Percentiles rank a stretch among this genome's conserved stretches.
Conservation (phyloP, 176 grass and related monocot species). For the Zea mays region DNA sequence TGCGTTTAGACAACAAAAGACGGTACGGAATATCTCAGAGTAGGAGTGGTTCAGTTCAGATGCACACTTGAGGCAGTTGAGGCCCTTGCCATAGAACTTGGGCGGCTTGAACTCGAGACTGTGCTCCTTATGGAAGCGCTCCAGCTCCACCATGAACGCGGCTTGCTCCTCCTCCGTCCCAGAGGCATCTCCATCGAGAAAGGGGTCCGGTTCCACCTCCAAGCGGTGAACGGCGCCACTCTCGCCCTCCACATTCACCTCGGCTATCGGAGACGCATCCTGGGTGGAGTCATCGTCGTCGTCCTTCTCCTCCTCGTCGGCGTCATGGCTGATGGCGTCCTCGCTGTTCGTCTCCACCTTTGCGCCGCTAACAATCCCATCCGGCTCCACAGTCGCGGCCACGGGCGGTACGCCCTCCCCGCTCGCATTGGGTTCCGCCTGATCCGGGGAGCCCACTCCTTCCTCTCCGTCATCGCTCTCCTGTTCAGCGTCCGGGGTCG, state of each 20-base stretch:
- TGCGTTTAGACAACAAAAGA: slow-evolving; percentile 24
- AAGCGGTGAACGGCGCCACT: slow-evolving; percentile 42
- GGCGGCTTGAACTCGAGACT: slow-evolving; percentile 92
- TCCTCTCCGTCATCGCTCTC: slow-evolving; percentile 46
- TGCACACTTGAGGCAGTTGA: slow-evolving; percentile 97
- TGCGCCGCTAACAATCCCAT: slow-evolving; percentile 17
- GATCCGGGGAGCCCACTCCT: slow-evolving; percentile 40
- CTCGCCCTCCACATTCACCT: slow-evolving; percentile 49
- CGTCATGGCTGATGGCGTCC: slow-evolving; percentile 48
- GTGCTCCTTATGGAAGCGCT: slow-evolving; percentile 79
- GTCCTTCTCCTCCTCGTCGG: slow-evolving; percentile 29
- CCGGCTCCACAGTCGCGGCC: slow-evolving; percentile 8
- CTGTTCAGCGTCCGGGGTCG: slow-evolving; percentile 20
- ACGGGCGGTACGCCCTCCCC: slow-evolving; percentile 4
- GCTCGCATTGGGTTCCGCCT: slow-evolving; percentile 42
- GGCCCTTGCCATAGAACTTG: slow-evolving; percentile 95
- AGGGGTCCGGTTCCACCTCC: slow-evolving; percentile 50
- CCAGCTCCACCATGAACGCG: slow-evolving; percentile 89
- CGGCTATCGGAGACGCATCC: slow-evolving; percentile 44
- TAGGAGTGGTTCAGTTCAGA: neutral
- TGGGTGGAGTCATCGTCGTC: slow-evolving; percentile 54
- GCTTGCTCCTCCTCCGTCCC: slow-evolving; percentile 91
- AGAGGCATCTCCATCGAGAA: slow-evolving; percentile 86
- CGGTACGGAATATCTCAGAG: neutral
- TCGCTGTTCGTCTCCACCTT: slow-evolving; percentile 45